Evolutionary conservation across 768 basidiomycete species (phyloP).

Genomic region (Leccinum incarnatum): DNA sequence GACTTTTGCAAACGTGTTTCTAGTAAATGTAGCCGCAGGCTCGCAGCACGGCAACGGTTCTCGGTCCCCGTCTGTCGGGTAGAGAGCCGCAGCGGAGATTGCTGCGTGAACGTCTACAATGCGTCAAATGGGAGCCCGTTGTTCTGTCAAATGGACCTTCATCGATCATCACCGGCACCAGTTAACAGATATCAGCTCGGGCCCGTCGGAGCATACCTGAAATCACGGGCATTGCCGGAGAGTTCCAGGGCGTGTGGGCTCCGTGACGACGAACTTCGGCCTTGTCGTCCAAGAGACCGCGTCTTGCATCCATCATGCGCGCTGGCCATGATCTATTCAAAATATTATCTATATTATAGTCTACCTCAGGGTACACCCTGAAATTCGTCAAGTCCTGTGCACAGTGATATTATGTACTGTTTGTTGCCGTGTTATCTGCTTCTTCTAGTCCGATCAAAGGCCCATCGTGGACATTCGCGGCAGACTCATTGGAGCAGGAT

Average conservation of each 20-base stretch:
- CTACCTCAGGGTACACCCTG: slow-evolving; percentile 34
- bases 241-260: not conserved
- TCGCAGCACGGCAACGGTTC: slow-evolving; percentile 3
- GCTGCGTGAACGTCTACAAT: slow-evolving; percentile 5
- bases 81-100: slow-evolving; percentile 30
- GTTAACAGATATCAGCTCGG: slow-evolving; percentile 20
- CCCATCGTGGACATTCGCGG: slow-evolving; percentile 7
- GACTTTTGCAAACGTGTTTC: slow-evolving; percentile 9
- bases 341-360: not conserved
- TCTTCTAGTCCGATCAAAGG: slow-evolving; percentile 27
- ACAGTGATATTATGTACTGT: slow-evolving; percentile 33
- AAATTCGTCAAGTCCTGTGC: slow-evolving; percentile 22
- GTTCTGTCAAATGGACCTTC: too few species aligned
- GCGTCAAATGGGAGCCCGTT: too few species aligned
- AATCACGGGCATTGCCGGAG: not conserved
- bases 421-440: slow-evolving; percentile 18
- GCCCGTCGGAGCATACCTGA: slow-evolving; percentile 14
- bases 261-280: slow-evolving; percentile 3
- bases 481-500: slow-evolving; percentile 12
- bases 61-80: slow-evolving; percentile 13
- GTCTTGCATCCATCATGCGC: slow-evolving; percentile 9
- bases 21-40: slow-evolving; percentile 7
- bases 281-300: not conserved
- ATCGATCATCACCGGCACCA: slow-evolving; percentile 2
- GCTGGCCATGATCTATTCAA: slow-evolving; percentile 9